Base-by-base conservation (phyloP, 2,329 filamentous ascomycete species). In the Apiospora aurea region DNA sequence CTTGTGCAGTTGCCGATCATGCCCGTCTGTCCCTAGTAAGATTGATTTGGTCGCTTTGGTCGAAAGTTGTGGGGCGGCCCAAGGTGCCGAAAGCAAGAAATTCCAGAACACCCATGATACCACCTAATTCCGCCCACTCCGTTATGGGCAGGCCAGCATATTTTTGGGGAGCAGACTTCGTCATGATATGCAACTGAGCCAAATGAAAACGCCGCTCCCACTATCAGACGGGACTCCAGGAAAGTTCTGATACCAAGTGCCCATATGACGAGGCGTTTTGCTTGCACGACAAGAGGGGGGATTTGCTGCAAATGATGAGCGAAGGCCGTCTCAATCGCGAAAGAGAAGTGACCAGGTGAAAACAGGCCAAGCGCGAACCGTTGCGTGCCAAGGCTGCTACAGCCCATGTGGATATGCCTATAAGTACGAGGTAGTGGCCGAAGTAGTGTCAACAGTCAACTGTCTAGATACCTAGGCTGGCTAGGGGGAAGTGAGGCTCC, bases 61-160 rank as follows among this genome's bases (percentile, higher is more conserved):
- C 13, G 34, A 38, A 38, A 64, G 21, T 64, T 38, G 41, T 64
- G 57, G 29, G 57, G 57, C 57, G 34, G 34, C 18, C 18, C 14
- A 64, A 24, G 10, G 29, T 41, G 57, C 57, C 57, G 57, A 64
- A 64, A 64, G 57, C 57, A 64, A 64, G 53, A 61, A 61, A 64
- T 41, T 41, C 57, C 57, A 64, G 57, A 64, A 46, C 10, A 61
- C 53, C 53, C 53, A 61, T 18, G 29, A 41, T 61, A 21, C 47
- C 13, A 51, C 10, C 4, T 38, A 38, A 38, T 21, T 29, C 24
- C 11, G 24, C 24, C 4, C 16, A 7, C 24, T 53, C 51, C 26
- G 51, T 57, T 34, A 57, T 21, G 51, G 29, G 53, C 8, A 34
- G 51, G 14, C 51, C 26, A 26, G 49, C 51, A 57, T 29, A 26